phyloP scores from a whole-genome alignment of 306 rosid species.

The Carpinus viminea region DNA sequence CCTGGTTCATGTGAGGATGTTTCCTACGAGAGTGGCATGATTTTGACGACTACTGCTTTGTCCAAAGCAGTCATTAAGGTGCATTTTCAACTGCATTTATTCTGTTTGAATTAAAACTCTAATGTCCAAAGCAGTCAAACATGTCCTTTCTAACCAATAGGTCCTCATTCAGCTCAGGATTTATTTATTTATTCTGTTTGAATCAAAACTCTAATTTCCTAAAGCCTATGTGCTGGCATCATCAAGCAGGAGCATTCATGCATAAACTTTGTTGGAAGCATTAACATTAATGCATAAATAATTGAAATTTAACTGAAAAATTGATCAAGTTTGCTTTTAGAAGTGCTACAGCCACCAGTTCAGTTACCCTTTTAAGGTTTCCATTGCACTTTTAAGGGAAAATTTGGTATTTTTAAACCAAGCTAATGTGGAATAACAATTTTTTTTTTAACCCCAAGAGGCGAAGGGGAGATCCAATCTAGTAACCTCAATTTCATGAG shows the following conservation, averaged over 20 bases:
- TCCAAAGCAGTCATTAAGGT: conserved; percentile 88
- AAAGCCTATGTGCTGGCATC: background rate
- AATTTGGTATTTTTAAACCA: background rate
- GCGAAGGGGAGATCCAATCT: too few species aligned
- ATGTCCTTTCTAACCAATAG: background rate
- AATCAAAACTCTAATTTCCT: background rate
- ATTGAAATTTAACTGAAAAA: background rate
- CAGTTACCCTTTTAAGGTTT: too few species aligned
- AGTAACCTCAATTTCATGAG: too few species aligned
- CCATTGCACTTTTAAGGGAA: background rate
- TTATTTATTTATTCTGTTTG: background rate
- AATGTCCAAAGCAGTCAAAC: conserved; percentile 63
- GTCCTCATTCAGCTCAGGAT: background rate
- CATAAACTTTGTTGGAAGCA: background rate
- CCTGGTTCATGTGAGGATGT: conserved; percentile 88
- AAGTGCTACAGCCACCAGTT: background rate
- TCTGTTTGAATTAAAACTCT: too few species aligned
- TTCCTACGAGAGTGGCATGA: conserved; percentile 73
- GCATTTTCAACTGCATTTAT: conserved; percentile 21
- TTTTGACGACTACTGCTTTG: conserved; percentile 77
- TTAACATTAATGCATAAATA: background rate
- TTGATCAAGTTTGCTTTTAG: background rate
- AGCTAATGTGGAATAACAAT: too few species aligned
- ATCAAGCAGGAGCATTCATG: background rate
- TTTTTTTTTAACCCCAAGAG: too few species aligned